Conservation (phyloP, 1,284 basidiomycete genomes). For the Naganishia sp. region DNA sequence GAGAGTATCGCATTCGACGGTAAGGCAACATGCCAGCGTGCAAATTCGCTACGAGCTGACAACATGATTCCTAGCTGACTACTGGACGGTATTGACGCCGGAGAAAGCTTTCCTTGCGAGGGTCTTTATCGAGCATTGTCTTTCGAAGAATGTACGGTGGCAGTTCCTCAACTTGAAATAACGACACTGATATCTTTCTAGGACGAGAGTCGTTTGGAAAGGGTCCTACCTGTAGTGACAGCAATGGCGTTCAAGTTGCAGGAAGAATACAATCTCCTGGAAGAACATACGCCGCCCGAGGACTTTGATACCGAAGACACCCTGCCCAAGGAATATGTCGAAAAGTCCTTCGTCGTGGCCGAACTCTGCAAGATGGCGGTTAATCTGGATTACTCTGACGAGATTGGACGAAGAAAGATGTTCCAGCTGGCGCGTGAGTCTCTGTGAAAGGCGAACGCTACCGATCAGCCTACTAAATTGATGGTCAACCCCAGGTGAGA, state of each 20-base stretch:
- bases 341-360: slow-evolving; percentile 70
- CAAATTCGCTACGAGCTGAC: not conserved
- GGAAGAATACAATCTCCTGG: slow-evolving; percentile 70
- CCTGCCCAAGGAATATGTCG: slow-evolving; percentile 57
- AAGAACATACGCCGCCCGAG: slow-evolving; percentile 47
- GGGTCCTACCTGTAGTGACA: slow-evolving; percentile 82
- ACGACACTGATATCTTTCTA: slow-evolving; percentile 33
- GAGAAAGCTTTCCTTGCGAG: slow-evolving; percentile 82
- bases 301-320: slow-evolving; percentile 58
- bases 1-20: slow-evolving; percentile 72
- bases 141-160: slow-evolving; percentile 57
- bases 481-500: slow-evolving; percentile 62
- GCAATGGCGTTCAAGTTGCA: slow-evolving; percentile 84
- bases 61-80: slow-evolving; percentile 59
- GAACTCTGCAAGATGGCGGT: slow-evolving; percentile 80
- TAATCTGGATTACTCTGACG: slow-evolving; percentile 88
- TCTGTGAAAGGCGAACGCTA: too few relatives aligned
- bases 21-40: slow-evolving; percentile 48
- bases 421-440: slow-evolving; percentile 78
- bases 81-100: slow-evolving; percentile 74
- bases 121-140: slow-evolving; percentile 79
- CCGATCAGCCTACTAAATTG: too few relatives aligned
- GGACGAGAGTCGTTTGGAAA: slow-evolving; percentile 70
- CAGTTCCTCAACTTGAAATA: not conserved
- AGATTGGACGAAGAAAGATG: slow-evolving; percentile 90